Conservation (phyloP, 768 basidiomycete genomes). For the Postia placenta region DNA sequence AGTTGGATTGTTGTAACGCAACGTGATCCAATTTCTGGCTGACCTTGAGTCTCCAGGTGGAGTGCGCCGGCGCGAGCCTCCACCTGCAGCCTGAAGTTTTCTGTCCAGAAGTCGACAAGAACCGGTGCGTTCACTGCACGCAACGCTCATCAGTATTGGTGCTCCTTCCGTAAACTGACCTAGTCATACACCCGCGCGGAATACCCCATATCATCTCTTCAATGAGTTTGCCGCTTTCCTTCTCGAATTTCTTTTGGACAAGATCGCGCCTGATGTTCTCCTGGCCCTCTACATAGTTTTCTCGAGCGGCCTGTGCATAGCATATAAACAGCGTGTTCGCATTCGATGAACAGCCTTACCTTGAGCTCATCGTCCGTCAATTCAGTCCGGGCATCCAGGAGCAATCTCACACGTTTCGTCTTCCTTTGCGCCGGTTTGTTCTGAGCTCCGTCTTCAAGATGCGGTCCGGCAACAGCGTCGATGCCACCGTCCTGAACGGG, state of each 20-base stretch:
- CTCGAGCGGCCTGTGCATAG: constrained; percentile 45
- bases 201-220: constrained; percentile 63
- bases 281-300: constrained; percentile 64
- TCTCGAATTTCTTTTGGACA: constrained; percentile 48
- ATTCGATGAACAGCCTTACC: constrained; percentile 28
- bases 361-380: constrained; percentile 79
- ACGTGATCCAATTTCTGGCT: background rate
- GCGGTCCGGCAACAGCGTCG: background rate
- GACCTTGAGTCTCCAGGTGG: constrained; percentile 34
- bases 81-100: constrained; percentile 65
- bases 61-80: constrained; percentile 49
- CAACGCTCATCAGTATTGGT: background rate
- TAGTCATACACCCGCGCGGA: constrained; percentile 53
- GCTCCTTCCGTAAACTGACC: background rate
- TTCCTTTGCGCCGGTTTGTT: constrained; percentile 26
- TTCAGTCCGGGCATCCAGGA: constrained; percentile 72
- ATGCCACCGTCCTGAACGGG: constrained; percentile 9
- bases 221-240: constrained; percentile 44
- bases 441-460: background rate
- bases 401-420: constrained; percentile 44
- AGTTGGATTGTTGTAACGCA: constrained; percentile 1
- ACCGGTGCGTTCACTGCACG: constrained; percentile 55
- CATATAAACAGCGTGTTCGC: background rate
- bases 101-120: constrained; percentile 70
- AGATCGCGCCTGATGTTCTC: constrained; percentile 43